Conservation (phyloP, 2,329 filamentous ascomycete genomes). For the Cadophora gregata region DNA sequence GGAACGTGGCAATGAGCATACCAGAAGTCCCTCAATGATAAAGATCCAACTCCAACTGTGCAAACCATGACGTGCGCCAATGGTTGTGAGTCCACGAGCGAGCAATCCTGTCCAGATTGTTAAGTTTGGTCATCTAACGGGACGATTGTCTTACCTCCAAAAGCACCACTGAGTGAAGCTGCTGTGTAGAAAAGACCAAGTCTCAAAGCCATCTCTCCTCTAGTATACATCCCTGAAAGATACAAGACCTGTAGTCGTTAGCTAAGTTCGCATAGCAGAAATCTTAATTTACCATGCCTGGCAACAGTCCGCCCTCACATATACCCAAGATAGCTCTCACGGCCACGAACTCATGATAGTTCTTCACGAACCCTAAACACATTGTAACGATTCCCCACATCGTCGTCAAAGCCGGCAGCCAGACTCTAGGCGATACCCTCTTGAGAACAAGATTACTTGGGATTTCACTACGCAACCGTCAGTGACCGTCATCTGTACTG, state of each 20-base stretch:
- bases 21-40: slow-evolving; percentile 59
- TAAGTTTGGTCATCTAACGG: neutral
- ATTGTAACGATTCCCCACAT: slow-evolving; percentile 73
- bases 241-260: slow-evolving; percentile 59
- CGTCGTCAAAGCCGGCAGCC: slow-evolving; percentile 67
- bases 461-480: slow-evolving; percentile 49
- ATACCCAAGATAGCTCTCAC: slow-evolving; percentile 67
- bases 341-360: slow-evolving; percentile 59
- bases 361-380: slow-evolving; percentile 56
- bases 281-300: slow-evolving; percentile 60
- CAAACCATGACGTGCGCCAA: slow-evolving; percentile 56
- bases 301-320: slow-evolving; percentile 68
- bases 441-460: slow-evolving; percentile 64
- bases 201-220: slow-evolving; percentile 55
- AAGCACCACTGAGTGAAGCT: slow-evolving; percentile 65
- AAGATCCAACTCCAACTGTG: slow-evolving; percentile 58
- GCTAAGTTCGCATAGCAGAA: too few relatives aligned
- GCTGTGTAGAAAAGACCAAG: slow-evolving; percentile 74
- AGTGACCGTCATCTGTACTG: neutral
- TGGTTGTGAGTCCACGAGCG: slow-evolving; percentile 65
- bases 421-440: slow-evolving; percentile 58
- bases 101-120: slow-evolving; percentile 49
- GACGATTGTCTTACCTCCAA: slow-evolving; percentile 49
- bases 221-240: slow-evolving; percentile 64
- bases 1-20: slow-evolving; percentile 43